Percentiles rank a stretch among this genome's conserved stretches.
Evolutionary conservation across 768 basidiomycete species (phyloP).

Genomic region (Mycena epipterygia): DNA sequence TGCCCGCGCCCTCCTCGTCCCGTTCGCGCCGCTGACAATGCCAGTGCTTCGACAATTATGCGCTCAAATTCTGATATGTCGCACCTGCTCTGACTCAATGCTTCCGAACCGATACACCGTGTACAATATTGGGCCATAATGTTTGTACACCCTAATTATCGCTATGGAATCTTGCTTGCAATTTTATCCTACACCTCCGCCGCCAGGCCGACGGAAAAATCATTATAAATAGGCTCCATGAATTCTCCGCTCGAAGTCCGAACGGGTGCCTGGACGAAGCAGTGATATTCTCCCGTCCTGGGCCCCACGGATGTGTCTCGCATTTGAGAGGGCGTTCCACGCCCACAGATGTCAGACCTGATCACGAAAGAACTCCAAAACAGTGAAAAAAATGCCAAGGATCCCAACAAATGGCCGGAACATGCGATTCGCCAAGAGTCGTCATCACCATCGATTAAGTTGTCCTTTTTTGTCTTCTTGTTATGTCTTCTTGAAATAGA

Average conservation of each 20-base stretch:
- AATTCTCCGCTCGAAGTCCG: slow-evolving; percentile 21
- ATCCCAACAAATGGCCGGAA: not conserved
- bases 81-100: slow-evolving; percentile 12
- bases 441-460: slow-evolving; percentile 11
- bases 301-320: not conserved
- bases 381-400: not conserved
- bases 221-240: slow-evolving; percentile 17
- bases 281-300: not conserved
- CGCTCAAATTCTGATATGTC: not conserved
- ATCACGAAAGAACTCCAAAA: not conserved
- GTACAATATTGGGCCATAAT: not conserved
- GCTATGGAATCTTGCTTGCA: not conserved
- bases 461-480: slow-evolving; percentile 4
- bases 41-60: not conserved
- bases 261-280: not conserved
- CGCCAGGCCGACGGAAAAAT: not conserved
- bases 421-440: not conserved
- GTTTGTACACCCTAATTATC: not conserved
- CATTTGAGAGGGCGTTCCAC: not conserved
- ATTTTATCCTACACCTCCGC: not conserved
- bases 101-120: slow-evolving; percentile 6
- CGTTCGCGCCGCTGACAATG: slow-evolving; percentile 14
- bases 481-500: not conserved
- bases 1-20: slow-evolving; percentile 24
- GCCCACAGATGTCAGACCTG: not conserved